Base-by-base conservation (phyloP, 345 rosid species). In the Psidium guajava region DNA sequence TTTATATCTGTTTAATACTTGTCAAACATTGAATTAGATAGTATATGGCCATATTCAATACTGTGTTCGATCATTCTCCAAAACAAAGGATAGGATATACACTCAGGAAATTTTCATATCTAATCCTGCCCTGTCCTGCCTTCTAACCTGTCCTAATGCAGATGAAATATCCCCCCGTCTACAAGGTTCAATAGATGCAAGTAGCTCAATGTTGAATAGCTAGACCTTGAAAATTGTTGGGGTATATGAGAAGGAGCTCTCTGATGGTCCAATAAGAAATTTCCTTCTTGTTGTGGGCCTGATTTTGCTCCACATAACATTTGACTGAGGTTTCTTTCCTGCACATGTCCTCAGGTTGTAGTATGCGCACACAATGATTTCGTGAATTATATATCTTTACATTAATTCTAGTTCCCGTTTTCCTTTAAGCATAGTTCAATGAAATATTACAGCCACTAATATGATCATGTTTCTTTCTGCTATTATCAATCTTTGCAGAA, bases 401-500 rank as follows among this genome's bases (percentile, higher is more conserved):
- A 50, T 50, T 50, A 11, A 50, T 50, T 64, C 44, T 16, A 28
- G 42, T 8, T 64, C 44, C 75, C 28, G 11, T 22, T 36, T 16
- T 64, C 5, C 75, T 64, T 64, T 32, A 64, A 64, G 75, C 3
- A 2, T 57, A 28, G 32, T 58, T 58, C 18, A n/a, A 59, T n/a
- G 18, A 59, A n/a, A 15, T 59, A 59, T 59, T 59, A 12, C 18
- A 6, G 69, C 36, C 18, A 59, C 9, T 59, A 27, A 58, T 36
- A 42, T 55, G 24, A 27, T 11, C 73, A 18, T n/a, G 28, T 25
- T 52, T 49, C 18, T 61, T 74, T 25, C 21, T 16, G 36, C n/a
- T 47, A 2, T 75, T 16, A 8, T 49, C 4, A 5, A 58, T 61
- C 24, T 83, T 87, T 87, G 54, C 90, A 97, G 99, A 89, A 89